Evolutionary conservation across 2,329 filamentous ascomycete species (phyloP).

Genomic region (Pseudopyricularia cyperi): DNA sequence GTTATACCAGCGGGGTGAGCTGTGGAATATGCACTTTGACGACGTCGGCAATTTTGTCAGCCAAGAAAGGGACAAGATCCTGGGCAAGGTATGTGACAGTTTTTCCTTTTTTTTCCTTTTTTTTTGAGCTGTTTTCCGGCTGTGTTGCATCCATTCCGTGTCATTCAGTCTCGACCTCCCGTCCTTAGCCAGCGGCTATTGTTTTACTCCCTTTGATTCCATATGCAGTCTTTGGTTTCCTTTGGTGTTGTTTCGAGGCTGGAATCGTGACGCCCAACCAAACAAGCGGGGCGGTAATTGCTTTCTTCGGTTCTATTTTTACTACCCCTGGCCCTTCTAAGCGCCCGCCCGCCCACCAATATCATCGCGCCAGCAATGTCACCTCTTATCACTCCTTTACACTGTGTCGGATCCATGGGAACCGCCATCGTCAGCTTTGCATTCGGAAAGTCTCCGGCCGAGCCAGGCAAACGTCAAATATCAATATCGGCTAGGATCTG

Average conservation of each 20-base stretch:
- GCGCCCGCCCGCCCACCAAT: not conserved
- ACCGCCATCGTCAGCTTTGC: not conserved
- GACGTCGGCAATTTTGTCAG: conserved; percentile 73
- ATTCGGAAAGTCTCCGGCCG: not conserved
- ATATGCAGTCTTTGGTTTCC: not conserved
- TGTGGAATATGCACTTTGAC: conserved; percentile 71
- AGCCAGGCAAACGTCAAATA: not conserved
- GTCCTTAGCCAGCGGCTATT: not conserved
- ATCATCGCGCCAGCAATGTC: not conserved
- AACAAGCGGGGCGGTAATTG: not conserved
- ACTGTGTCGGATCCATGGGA: not conserved
- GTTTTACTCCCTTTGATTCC: not conserved
- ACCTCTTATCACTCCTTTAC: no score
- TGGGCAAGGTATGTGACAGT: conserved; percentile 43
- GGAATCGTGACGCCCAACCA: not conserved
- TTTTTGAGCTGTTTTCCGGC: not conserved
- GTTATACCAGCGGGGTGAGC: conserved; percentile 68
- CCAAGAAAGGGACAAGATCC: conserved; percentile 75
- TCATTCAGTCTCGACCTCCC: not conserved
- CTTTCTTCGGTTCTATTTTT: not conserved
- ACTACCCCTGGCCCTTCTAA: not conserved
- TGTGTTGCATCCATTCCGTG: not conserved
- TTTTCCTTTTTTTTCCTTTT: not conserved
- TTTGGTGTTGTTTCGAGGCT: not conserved
- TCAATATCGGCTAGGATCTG: not conserved